A percentile compares a stretch with the other conserved stretches of the same genome.
Evolutionary conservation across 352 stramenopile genomes (phyloP).

Genomic region (Globisporangium polare): DNA sequence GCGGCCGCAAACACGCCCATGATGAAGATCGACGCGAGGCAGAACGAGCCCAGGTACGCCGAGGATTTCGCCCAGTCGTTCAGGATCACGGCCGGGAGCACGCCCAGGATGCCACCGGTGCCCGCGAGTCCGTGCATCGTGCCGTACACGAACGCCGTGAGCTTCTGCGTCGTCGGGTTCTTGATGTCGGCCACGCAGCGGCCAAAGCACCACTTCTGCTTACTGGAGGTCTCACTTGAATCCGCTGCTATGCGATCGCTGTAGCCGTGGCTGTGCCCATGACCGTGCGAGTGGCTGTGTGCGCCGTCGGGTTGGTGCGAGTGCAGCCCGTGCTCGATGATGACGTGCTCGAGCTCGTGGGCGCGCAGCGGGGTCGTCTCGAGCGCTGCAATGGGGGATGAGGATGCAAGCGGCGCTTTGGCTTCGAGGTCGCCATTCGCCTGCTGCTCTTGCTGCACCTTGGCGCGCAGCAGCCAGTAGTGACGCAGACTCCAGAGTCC

Average conservation of each 20-base stretch:
- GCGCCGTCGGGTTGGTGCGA: conserved; percentile 15
- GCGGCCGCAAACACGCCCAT: conserved; percentile 85
- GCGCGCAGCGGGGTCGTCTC: conserved; percentile 33
- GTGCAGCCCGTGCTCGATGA: conserved; percentile 33
- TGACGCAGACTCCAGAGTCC: conserved; percentile 54
- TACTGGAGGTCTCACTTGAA: neutral
- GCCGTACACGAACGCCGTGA: conserved; percentile 77
- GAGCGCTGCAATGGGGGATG: conserved; percentile 4
- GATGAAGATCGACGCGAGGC: conserved; percentile 74
- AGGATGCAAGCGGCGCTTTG: neutral
- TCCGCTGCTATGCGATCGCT: neutral
- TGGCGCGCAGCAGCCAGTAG: conserved; percentile 36
- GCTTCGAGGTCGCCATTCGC: neutral
- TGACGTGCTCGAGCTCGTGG: conserved; percentile 26
- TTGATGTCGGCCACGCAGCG: conserved; percentile 49
- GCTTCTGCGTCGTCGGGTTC: conserved; percentile 47
- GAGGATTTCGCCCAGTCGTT: conserved; percentile 66
- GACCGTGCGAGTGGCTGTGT: conserved; percentile 10
- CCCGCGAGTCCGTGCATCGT: conserved; percentile 85
- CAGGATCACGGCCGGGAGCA: conserved; percentile 85
- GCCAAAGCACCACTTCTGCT: conserved; percentile 33
- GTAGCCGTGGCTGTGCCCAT: conserved; percentile 7
- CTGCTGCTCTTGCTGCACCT: conserved; percentile 19
- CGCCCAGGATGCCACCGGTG: conserved; percentile 64
- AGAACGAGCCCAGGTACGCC: conserved; percentile 85